Base-by-base conservation (phyloP, 2,329 filamentous ascomycete species). In the Penicillium sp. region DNA sequence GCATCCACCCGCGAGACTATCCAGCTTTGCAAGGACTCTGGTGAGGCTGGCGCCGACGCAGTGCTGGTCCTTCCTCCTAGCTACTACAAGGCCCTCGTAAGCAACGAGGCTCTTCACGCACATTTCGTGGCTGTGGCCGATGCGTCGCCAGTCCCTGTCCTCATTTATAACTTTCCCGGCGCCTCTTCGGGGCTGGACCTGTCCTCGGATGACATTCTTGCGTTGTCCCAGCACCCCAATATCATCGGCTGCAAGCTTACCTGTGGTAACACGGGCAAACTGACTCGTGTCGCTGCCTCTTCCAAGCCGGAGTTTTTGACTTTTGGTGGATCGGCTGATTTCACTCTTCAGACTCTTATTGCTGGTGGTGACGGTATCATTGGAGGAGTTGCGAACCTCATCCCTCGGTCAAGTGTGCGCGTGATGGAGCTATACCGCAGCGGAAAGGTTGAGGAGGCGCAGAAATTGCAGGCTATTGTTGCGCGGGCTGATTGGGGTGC, bases 261-360 rank as follows among this genome's bases (percentile, higher is more conserved):
- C 2, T 90, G 88, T 67, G 88, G 87, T n/a, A 87, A 85, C 63
- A 89, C 90, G 31, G 88, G 86, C 57, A 91, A 91, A 74, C 82
- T 91, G 49, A 84, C 85, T 4, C 80, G 88, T 9, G 80, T 91
- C 4, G 78, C 81, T 0, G 79, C 81, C 2, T 73, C 75, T 24
- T 75, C 82, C 24, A 71, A 74, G 50, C 52, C 66, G 16, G 77
- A 76, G 8, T 96, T 93, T 80, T 89, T 95, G 84, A 91, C 90
- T 21, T 92, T 95, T 70, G 91, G 91, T 46, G 91, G 91, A 63
- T 90, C 95, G 73, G 91, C 89, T 70, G 91, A 96, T 76, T 96
- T 96, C 75, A 92, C 90, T 1, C 81, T 90, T 27, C 91, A 93
- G 77, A 93, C 90, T 1, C 82, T 93, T 4, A 82, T 88, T 59